phyloP scores from a whole-genome alignment of 176 grass and related monocot genomes.

The Musa itinerans region DNA sequence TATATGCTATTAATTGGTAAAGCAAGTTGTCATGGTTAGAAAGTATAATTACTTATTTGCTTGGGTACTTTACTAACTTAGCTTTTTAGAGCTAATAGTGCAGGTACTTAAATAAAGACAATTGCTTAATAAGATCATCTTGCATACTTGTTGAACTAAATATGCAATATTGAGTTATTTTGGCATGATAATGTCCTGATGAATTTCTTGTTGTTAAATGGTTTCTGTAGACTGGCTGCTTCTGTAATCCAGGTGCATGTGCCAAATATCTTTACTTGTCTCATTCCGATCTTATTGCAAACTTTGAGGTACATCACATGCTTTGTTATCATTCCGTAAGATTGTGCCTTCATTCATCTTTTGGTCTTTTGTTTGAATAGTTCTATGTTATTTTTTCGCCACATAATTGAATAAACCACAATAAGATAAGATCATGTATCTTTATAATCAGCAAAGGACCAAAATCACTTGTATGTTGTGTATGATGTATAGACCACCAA shows the following conservation, averaged over 20 bases:
- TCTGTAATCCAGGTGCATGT: slow-evolving; percentile 94
- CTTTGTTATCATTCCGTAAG: not conserved
- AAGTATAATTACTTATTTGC: no score
- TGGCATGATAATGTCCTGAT: not conserved
- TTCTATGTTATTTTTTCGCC: not conserved
- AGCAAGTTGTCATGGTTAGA: no score
- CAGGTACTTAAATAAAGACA: no score
- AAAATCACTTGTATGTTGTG: no score
- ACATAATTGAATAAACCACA: not conserved
- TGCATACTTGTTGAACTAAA: not conserved
- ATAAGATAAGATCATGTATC: no score
- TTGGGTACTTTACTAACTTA: no score
- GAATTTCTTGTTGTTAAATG: not conserved
- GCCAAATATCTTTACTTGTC: slow-evolving; percentile 84
- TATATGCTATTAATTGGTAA: no score
- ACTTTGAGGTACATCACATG: slow-evolving; percentile 64
- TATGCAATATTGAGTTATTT: not conserved
- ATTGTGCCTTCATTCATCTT: not conserved
- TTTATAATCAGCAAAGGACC: no score
- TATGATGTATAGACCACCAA: no score
- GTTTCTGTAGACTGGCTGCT: slow-evolving; percentile 79
- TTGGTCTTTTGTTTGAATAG: not conserved
- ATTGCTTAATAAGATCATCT: not conserved
- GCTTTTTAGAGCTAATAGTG: no score
- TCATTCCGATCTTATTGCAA: slow-evolving; percentile 79